Evolutionary conservation across 345 rosid genomes (phyloP), one percentile per base, ranked within the genome.

Genomic region (Trapa incisa): DNA sequence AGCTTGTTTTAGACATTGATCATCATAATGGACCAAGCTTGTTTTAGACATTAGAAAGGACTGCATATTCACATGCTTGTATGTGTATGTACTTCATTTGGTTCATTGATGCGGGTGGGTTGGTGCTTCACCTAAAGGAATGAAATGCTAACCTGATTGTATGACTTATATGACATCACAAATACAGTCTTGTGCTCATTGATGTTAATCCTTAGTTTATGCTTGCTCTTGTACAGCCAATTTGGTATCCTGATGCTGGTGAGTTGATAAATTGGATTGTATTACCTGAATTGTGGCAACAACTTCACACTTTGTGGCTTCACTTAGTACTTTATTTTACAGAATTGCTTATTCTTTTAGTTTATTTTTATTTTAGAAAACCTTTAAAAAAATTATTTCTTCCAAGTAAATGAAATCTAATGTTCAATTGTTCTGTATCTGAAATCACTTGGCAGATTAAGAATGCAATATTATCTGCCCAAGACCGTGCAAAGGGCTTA

Each of bases 401-500:
- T 38, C 63, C 5, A 41, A 36, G 2, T 9, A 61, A 61, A 10
- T 61, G 33, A 32, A 15, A 33, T 61, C 6, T 17, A 13, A 4
- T 61, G 48, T 35, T 37, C 39, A 3, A 5, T 37, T 61, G 14
- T 5, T 17, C 17, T 32, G 64, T 41, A 37, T 15, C 47, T 64
- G 22, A 64, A 6, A n/a, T 41, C 1, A 29, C 15, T 8, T 65
- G 53, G 37, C 98, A 89, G 98, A 73, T 92, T 65, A 89, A 84
- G 75, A 78, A 73, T 72, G 82, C 78, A 36, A 86, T 92, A 72
- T 53, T 71, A 56, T 84, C 88, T 37, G 95, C 77, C 0, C 81
- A 86, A 78, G 81, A 70, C 60, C 86, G 85, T 6, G 75, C 78
- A 35, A 89, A 86, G 69, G 88, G 79, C 42, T 83, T 77, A 39